These are phyloP conservation scores for Macadamia integrifolia DNA, from an alignment of 164 flowering plant species.

Conservation along the genomic window DNA sequence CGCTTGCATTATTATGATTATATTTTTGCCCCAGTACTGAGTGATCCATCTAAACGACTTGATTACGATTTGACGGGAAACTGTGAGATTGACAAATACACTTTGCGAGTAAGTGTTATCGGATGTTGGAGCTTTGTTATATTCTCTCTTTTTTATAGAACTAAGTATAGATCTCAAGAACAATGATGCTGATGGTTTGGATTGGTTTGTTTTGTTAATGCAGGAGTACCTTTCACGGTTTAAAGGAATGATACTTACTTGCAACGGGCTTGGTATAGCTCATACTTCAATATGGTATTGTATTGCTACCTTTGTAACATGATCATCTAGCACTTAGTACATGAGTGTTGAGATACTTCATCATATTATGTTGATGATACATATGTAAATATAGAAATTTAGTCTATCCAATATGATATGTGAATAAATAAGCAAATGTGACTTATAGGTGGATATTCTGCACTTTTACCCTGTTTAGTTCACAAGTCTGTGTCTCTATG, in stretches of 20 bases:
- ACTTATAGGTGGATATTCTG: too few relatives aligned
- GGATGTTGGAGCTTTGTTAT: too few relatives aligned
- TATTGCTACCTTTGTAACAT: background rate
- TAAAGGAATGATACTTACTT: slow-evolving; percentile 88
- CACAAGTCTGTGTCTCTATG: too few relatives aligned
- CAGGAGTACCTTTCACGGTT: slow-evolving; percentile 82
- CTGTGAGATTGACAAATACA: slow-evolving; percentile 73
- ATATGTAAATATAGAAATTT: too few relatives aligned
- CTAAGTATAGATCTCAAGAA: too few relatives aligned
- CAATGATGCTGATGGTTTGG: background rate
- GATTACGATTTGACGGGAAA: slow-evolving; percentile 75
- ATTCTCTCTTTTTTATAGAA: too few relatives aligned
- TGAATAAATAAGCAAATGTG: too few relatives aligned
- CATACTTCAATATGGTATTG: slow-evolving; percentile 58
- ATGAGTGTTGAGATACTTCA: too few relatives aligned
- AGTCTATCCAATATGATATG: too few relatives aligned
- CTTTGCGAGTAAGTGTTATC: slow-evolving; percentile 40
- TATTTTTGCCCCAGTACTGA: slow-evolving; percentile 46
- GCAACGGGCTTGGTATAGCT: slow-evolving; percentile 81
- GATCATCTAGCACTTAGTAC: background rate
- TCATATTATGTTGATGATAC: too few relatives aligned
- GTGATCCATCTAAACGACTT: slow-evolving; percentile 66
- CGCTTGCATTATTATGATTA: background rate
- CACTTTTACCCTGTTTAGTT: too few relatives aligned
- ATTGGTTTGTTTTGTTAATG: slow-evolving; percentile 5